These are phyloP conservation scores for Phoma sp. DNA, from an alignment of 2,329 filamentous ascomycete species.

Conservation along the genomic window DNA sequence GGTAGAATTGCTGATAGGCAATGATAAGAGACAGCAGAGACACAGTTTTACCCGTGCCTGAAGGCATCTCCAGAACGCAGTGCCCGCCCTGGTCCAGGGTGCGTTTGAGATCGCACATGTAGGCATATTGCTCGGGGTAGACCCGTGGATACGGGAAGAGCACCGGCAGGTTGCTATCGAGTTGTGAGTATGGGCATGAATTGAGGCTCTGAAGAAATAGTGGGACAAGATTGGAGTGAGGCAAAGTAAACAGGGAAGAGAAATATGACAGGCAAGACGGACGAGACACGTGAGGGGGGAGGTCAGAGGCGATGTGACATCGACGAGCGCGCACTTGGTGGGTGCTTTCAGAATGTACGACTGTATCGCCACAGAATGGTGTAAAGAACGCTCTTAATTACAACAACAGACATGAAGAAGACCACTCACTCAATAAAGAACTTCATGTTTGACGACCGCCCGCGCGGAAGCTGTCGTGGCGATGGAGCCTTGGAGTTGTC, in stretches of 20 bases:
- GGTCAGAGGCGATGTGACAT: background rate
- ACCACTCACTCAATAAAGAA: constrained; percentile 74
- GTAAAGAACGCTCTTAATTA: too few relatives aligned
- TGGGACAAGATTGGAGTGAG: background rate
- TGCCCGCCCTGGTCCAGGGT: constrained; percentile 94
- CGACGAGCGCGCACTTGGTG: background rate
- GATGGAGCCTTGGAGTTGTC: constrained; percentile 18
- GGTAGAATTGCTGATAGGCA: constrained; percentile 93
- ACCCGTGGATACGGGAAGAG: constrained; percentile 78
- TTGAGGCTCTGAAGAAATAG: background rate
- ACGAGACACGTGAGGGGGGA: too few relatives aligned
- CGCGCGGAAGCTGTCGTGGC: constrained; percentile 29
- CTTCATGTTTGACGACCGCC: constrained; percentile 61
- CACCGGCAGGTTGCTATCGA: constrained; percentile 67
- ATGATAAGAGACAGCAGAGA: constrained; percentile 94
- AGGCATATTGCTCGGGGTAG: constrained; percentile 66
- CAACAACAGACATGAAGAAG: background rate
- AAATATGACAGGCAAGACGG: too few relatives aligned
- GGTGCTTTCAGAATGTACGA: background rate
- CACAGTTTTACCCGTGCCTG: constrained; percentile 96
- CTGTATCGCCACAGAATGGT: background rate
- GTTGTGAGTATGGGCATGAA: background rate
- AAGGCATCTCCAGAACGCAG: constrained; percentile 98
- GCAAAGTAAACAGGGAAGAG: too few relatives aligned
- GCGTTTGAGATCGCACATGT: constrained; percentile 85